Evolutionary conservation across 148 eudicot species (phyloP), one percentile per base, ranked within the genome.

Genomic region (Rhododendron griersonianum): DNA sequence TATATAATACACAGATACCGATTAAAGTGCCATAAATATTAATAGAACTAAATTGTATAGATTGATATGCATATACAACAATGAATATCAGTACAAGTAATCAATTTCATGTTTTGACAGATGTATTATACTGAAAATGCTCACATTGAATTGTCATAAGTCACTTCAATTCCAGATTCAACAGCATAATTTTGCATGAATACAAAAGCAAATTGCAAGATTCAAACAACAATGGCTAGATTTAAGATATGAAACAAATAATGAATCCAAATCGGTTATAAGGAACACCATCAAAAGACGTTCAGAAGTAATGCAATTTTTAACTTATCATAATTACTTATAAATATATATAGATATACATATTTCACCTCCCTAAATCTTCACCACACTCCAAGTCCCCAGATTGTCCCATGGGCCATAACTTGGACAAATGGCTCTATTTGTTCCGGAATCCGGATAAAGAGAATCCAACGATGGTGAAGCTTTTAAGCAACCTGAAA

Each of bases 321-420:
- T 5, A 39, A 47, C 21, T 7, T 2, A 55, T 75, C 2, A 41
- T 33, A 4, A 33, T 28, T 28, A 75, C 39, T 8, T 2, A 21
- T 6, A 37, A 37, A 75, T 37, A 8, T 61, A 14, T 37, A 37
- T 61, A 47, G 50, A 47, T 39, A 71, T 83, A 86, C 11, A 47
- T 47, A 47, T 47, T 47, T 47, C 50, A 47, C 88, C 85, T 86
- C 82, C 85, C 45, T 23, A 45, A 45, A 75, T 82, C 50, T 44
- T 77, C 51, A 19, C 50, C 85, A 45, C 11, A 16, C 3, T 75
- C 78, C 59, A 61, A 86, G 65, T 16, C 65, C 44, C 41, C 78
- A 18, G 77, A 61, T 44, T 73, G 8, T 14, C 41, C 77, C 39
- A 3, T 33, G 44, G 44, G 7, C 7, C 44, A 41, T 41, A 73